phyloP scores from a whole-genome alignment of 208 protist genomes.

The Balamuthia mandrillaris region DNA sequence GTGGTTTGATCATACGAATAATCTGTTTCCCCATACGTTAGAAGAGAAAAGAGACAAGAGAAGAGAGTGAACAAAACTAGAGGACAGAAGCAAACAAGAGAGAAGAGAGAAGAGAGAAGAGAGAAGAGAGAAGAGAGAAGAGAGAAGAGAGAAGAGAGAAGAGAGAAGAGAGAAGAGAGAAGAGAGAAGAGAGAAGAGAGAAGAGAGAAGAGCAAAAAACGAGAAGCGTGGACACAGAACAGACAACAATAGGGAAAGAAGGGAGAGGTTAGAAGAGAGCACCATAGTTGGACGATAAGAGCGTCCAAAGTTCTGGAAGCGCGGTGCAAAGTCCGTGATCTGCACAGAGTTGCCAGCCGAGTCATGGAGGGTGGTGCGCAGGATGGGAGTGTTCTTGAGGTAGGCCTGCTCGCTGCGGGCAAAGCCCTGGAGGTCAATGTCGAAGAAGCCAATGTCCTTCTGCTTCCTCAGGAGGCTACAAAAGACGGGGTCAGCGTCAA shows the following conservation, averaged over 20 bases:
- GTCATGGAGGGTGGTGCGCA: constrained; percentile 58
- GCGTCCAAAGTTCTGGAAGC: constrained; percentile 46
- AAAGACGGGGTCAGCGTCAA: constrained; percentile 68
- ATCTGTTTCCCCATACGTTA: neutral
- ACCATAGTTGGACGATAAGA: constrained; percentile 47
- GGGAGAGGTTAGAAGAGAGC: neutral
- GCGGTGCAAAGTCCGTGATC: constrained; percentile 51
- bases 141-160: no score
- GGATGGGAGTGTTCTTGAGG: constrained; percentile 58
- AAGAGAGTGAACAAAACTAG: neutral
- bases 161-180: no score
- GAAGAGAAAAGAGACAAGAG: neutral
- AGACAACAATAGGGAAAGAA: neutral
- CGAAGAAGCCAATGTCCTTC: constrained; percentile 62
- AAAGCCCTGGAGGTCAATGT: constrained; percentile 60
- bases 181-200: no score
- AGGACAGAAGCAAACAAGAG: neutral
- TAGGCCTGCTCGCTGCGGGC: constrained; percentile 57
- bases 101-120: no score
- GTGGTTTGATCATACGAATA: constrained; percentile 53
- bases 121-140: no score
- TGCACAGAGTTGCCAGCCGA: constrained; percentile 42
- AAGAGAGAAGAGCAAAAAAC: no score
- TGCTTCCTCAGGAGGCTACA: constrained; percentile 52
- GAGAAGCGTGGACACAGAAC: neutral